Conservation (phyloP, 495 filamentous ascomycete species). For the Lasiosphaeris hirsuta region DNA sequence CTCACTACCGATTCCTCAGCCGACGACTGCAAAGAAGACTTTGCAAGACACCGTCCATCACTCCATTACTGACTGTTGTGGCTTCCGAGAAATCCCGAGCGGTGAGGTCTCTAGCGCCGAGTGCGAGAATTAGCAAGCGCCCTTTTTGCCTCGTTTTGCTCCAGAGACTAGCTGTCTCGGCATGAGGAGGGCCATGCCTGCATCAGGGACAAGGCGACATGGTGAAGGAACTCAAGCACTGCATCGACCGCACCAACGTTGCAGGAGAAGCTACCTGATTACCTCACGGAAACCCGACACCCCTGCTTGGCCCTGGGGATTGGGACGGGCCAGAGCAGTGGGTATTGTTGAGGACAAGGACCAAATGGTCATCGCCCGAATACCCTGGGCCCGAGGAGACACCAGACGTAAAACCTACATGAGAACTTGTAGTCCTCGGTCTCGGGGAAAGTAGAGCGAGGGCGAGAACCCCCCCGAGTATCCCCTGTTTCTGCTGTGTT, state of each 20-base stretch:
- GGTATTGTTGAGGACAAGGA: too few relatives aligned
- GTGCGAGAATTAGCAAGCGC: constrained; percentile 19
- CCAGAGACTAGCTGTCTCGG: constrained; percentile 3
- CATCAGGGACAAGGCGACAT: too few relatives aligned
- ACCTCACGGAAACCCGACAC: constrained; percentile 8
- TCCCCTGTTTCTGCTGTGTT: too few relatives aligned
- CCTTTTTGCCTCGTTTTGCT: constrained; percentile 9
- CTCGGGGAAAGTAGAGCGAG: not conserved
- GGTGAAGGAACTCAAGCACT: not conserved
- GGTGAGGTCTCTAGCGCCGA: constrained; percentile 15
- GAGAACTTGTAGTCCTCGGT: not conserved
- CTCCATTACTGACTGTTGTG: too few relatives aligned
- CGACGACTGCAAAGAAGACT: too few relatives aligned
- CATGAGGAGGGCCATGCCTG: not conserved
- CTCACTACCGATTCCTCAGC: too few relatives aligned
- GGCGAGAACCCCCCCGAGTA: too few relatives aligned
- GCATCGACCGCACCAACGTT: constrained; percentile 1
- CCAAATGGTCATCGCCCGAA: too few relatives aligned
- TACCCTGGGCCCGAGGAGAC: not conserved
- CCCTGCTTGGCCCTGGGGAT: not conserved
- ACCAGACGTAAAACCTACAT: not conserved
- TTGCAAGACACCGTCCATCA: too few relatives aligned
- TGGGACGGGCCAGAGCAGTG: not conserved
- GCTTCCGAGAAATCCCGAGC: constrained; percentile 29
- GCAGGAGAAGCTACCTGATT: not conserved